A percentile compares a stretch with the other conserved stretches of the same genome.
These are phyloP conservation scores for Annulohypoxylon moriforme DNA, from an alignment of 495 filamentous ascomycete species.

Conservation along the genomic window DNA sequence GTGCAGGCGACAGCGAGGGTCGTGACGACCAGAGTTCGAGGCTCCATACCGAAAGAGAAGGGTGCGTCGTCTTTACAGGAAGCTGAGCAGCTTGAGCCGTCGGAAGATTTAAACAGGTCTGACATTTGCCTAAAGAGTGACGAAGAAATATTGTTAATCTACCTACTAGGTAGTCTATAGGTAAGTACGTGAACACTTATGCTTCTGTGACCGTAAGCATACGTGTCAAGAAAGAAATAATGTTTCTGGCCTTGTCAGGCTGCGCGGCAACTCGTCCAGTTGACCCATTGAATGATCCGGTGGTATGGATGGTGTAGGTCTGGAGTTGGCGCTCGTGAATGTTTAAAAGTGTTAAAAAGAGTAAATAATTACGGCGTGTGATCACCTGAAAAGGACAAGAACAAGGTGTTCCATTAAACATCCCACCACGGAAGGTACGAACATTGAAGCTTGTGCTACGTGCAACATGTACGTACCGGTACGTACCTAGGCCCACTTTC, in stretches of 20 bases:
- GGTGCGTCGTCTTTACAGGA: constrained; percentile 15
- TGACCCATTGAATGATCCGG: constrained; percentile 44
- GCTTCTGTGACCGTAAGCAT: constrained; percentile 25
- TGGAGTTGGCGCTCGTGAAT: constrained; percentile 19
- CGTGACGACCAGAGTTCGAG: constrained; percentile 42
- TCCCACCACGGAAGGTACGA: constrained; percentile 18
- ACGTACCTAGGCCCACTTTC: not conserved
- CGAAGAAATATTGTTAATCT: constrained; percentile 7
- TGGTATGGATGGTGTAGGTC: constrained; percentile 3
- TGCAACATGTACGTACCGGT: not conserved
- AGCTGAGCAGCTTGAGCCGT: constrained; percentile 26
- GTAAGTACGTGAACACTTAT: constrained; percentile 8
- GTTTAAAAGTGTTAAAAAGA: not conserved
- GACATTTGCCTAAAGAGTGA: constrained; percentile 38
- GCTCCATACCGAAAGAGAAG: constrained; percentile 43
- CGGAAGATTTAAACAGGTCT: not conserved
- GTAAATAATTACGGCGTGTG: constrained; percentile 27
- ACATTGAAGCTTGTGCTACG: not conserved
- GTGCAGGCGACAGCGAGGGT: constrained; percentile 43
- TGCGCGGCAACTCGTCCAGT: constrained; percentile 35
- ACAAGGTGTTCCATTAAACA: constrained; percentile 30
- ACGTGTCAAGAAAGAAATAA: constrained; percentile 36
- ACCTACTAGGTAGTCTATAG: not conserved
- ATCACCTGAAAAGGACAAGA: constrained; percentile 22
- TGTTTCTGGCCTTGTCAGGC: constrained; percentile 39